Conservation (phyloP, 345 rosid genomes). For the Eucalyptus grandis region DNA sequence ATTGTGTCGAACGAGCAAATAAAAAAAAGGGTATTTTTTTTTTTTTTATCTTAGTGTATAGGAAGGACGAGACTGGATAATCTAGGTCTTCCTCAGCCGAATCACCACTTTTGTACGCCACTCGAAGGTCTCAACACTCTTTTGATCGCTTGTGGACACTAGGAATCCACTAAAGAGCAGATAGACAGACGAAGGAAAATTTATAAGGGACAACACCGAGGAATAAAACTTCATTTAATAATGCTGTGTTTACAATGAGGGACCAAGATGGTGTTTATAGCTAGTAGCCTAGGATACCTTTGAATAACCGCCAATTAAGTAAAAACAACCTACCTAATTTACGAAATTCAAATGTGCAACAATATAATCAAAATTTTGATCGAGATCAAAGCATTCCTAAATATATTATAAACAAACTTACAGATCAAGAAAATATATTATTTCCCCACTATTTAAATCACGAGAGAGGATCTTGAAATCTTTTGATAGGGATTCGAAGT, state of each 20-base stretch:
- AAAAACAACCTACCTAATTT: not conserved
- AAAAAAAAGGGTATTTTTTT: no score
- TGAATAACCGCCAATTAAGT: not conserved
- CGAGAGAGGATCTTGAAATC: not conserved
- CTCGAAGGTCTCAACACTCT: not conserved
- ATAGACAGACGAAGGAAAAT: not conserved
- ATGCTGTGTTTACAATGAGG: not conserved
- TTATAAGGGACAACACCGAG: not conserved
- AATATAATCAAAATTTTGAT: not conserved
- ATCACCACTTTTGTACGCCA: not conserved
- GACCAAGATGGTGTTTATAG: not conserved
- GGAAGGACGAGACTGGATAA: not conserved
- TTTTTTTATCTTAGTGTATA: not conserved
- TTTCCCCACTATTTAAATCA: not conserved
- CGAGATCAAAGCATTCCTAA: not conserved
- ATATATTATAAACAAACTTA: not conserved
- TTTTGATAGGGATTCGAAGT: not conserved
- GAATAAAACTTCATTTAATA: not conserved
- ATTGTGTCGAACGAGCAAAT: not conserved
- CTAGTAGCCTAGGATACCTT: not conserved
- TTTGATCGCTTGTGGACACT: not conserved
- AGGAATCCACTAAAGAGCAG: not conserved
- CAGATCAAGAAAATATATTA: not conserved
- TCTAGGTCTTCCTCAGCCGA: not conserved
- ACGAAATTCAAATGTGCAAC: not conserved